phyloP scores from a whole-genome alignment of 352 stramenopile species.

The Globisporangium alternatum region DNA sequence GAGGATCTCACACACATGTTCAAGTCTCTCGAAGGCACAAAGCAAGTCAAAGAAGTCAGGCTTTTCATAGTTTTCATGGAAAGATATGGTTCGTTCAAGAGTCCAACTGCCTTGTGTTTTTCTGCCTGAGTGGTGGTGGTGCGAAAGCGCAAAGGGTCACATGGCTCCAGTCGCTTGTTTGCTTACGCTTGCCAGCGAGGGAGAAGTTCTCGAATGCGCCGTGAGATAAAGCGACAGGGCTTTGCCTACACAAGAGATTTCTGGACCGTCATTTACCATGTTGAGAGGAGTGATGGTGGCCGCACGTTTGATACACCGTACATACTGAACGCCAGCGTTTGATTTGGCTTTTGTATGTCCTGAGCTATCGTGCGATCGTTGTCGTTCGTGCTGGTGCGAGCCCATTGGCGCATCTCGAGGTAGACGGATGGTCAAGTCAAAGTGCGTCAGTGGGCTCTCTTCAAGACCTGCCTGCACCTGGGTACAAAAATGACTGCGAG shows the following conservation, averaged over 20 bases:
- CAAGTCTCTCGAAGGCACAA: no score
- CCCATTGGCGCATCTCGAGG: conserved; percentile 6
- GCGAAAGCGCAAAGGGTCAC: background rate
- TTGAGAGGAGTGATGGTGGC: conserved; percentile 2
- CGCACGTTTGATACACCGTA: background rate
- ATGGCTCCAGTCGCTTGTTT: no score
- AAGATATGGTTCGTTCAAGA: no score
- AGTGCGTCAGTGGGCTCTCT: no score
- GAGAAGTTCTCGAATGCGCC: background rate
- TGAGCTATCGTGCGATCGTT: conserved; percentile 4
- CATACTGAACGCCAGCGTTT: background rate
- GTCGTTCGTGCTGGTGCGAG: conserved; percentile 6
- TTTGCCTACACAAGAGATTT: conserved; percentile 16
- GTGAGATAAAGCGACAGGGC: background rate
- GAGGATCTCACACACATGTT: no score
- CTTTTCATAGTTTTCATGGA: background rate
- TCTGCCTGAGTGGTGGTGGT: no score
- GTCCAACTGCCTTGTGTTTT: background rate
- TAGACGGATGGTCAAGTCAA: conserved; percentile 3
- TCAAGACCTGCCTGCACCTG: no score
- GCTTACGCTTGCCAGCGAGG: no score
- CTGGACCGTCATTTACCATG: conserved; percentile 15
- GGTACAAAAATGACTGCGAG: no score
- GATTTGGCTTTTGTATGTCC: conserved; percentile 2
- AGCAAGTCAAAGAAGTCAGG: background rate